Percentiles rank a stretch among this genome's conserved stretches.
phyloP scores from a whole-genome alignment of 176 grass and related monocot genomes.

The Olyra latifolia region DNA sequence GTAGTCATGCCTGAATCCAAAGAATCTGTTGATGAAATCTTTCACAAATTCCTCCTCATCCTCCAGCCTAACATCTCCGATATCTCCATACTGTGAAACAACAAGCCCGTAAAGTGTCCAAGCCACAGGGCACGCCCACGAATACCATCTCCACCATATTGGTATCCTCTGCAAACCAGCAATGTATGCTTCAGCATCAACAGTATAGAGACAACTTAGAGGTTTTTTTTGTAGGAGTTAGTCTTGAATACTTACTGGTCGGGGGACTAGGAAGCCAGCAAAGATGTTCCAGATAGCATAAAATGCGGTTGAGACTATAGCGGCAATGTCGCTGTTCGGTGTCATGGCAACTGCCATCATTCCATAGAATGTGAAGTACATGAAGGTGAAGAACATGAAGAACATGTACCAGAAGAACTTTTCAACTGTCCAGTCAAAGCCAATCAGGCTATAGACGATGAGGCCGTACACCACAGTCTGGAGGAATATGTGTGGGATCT shows the following conservation, averaged over 20 bases:
- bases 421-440: conserved; percentile 64
- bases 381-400: conserved; percentile 99
- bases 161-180: conserved; percentile 78
- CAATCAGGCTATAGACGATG: conserved; percentile 80
- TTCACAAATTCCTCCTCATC: conserved; percentile 49
- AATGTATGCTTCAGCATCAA: conserved; percentile 28
- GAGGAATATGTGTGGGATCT: conserved; percentile 91
- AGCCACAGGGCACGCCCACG: conserved; percentile 80
- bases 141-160: conserved; percentile 98
- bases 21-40: conserved; percentile 53
- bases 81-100: conserved; percentile 80
- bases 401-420: conserved; percentile 99
- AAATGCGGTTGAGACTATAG: conserved; percentile 83
- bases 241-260: conserved; percentile 58
- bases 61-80: background rate
- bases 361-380: conserved; percentile 97
- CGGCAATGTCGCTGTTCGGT: conserved; percentile 85
- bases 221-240: background rate
- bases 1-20: conserved; percentile 67
- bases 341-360: conserved; percentile 99
- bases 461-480: conserved; percentile 83
- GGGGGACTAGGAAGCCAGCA: conserved; percentile 77
- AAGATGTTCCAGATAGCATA: conserved; percentile 96
- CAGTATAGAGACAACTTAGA: background rate
- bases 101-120: conserved; percentile 93